Conservation (phyloP, 139 green algal genomes). For the Dunaliella sp. region DNA sequence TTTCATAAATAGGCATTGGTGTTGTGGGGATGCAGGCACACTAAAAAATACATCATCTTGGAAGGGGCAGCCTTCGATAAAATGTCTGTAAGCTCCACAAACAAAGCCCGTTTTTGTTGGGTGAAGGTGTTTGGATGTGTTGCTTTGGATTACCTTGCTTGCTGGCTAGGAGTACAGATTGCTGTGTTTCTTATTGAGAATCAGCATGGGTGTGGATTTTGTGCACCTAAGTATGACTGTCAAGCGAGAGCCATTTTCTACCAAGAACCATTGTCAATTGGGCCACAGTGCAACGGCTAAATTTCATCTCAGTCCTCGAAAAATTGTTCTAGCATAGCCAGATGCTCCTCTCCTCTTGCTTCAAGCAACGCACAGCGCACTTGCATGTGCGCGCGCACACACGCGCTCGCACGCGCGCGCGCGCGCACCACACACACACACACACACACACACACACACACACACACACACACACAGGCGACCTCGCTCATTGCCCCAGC, state of each 20-base stretch:
- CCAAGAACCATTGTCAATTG: too few species aligned
- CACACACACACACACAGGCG: too few species aligned
- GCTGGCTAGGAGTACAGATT: background rate
- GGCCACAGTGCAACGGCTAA: too few species aligned
- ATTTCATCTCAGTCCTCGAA: too few species aligned
- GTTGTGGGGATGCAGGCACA: background rate
- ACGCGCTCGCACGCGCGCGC: background rate
- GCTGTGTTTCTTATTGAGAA: background rate
- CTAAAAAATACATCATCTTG: background rate
- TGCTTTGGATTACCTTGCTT: background rate
- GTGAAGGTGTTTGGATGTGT: background rate
- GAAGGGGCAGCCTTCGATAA: background rate
- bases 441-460: too few species aligned
- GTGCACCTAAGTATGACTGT: too few species aligned
- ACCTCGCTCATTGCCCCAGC: background rate
- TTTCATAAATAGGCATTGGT: background rate
- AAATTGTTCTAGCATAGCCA: too few species aligned
- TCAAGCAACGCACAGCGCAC: background rate
- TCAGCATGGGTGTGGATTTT: too few species aligned
- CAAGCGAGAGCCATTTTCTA: too few species aligned
- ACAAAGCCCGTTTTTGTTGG: too few species aligned
- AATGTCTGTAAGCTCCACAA: background rate
- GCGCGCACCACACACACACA: too few species aligned
- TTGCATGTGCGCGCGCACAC: background rate
- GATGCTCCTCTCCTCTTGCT: background rate